These are phyloP conservation scores for Mucor racemosus DNA, from an alignment of 371 early-diverging fungal species.

Conservation along the genomic window DNA sequence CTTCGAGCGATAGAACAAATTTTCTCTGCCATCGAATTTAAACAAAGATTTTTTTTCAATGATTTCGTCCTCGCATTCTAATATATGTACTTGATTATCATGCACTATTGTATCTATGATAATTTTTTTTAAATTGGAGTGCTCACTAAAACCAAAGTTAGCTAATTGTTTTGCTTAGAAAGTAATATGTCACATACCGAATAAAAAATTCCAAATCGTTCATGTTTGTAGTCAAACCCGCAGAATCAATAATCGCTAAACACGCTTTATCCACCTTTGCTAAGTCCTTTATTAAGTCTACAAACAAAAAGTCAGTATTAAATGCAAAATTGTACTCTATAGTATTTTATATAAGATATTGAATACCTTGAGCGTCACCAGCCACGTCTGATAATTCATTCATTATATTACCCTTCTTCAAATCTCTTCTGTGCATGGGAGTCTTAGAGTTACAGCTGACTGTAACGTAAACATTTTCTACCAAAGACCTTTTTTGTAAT, in stretches of 20 bases:
- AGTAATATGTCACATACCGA: slow-evolving; percentile 20
- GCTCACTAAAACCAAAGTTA: slow-evolving; percentile 25
- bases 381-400: slow-evolving; percentile 15
- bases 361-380: slow-evolving; percentile 27
- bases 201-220: slow-evolving; percentile 23
- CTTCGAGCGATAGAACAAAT: slow-evolving; percentile 21
- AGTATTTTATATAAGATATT: slow-evolving; percentile 17
- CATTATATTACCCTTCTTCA: slow-evolving; percentile 22
- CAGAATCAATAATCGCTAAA: slow-evolving; percentile 25
- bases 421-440: slow-evolving; percentile 17
- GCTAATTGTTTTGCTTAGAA: slow-evolving; percentile 15
- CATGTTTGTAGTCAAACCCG: slow-evolving; percentile 25
- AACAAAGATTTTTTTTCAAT: slow-evolving; percentile 11
- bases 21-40: slow-evolving; percentile 22
- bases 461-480: slow-evolving; percentile 15
- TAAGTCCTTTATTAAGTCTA: slow-evolving; percentile 26
- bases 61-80: slow-evolving; percentile 6
- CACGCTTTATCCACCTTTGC: slow-evolving; percentile 8
- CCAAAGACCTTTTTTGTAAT: slow-evolving; percentile 18
- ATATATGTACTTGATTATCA: slow-evolving; percentile 19
- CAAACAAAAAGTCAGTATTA: slow-evolving; percentile 21
- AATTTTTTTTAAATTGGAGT: slow-evolving; percentile 17
- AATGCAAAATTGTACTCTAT: slow-evolving; percentile 7
- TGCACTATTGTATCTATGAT: slow-evolving; percentile 22
- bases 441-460: slow-evolving; percentile 20